Evolutionary conservation across 805 yeast species (phyloP), one percentile per base, ranked within the genome.

Genomic region (Teunomyces aglyptinius): DNA sequence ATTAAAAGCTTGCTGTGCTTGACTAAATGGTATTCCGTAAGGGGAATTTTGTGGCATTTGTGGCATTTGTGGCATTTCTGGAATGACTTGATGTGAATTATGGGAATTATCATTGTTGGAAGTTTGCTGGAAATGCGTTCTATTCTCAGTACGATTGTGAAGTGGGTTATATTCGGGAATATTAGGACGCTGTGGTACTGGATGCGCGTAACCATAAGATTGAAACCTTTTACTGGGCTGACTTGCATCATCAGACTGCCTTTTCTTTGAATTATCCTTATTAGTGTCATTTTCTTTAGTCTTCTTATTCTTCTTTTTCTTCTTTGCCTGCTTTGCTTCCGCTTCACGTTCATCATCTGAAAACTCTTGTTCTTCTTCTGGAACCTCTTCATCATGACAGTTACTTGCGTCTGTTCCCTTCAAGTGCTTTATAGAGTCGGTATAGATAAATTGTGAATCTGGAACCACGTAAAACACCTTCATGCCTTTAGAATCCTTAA

Each of bases 331-430:
- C 60, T 86, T 91, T 38, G 79, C 80, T 29, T 80, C 84, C 55
- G 82, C 78, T 63, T 94, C 98, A 50, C 80, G 80, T 60, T 92
- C 98, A 64, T 94, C 98, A 63, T 94, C 98, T 1, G 97, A 88
- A 55, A 85, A 92, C 61, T 92, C 98, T 63, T 89, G 96, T 63
- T 94, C 98, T 26, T 87, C 95, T 55, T 83, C 90, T 0, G 96
- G 89, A 26, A 92, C 67, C 59, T 94, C 99, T 67, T 94, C 98
- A 64, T 94, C 99, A 61, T 89, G 86, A 63, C 89, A 84, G 57
- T 94, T 94, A 58, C 96, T 86, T 0, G 99, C 99, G 69, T 94
- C 99, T 1, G 90, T 85, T 19, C 98, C 99, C 58, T 85, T 91
- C 15, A 83, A 48, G 18, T 76, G 69, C 55, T 82, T 87, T 46